Evolutionary conservation across 164 flowering plant species (phyloP), one percentile per base, ranked within the genome.

Genomic region (Piper longum): DNA sequence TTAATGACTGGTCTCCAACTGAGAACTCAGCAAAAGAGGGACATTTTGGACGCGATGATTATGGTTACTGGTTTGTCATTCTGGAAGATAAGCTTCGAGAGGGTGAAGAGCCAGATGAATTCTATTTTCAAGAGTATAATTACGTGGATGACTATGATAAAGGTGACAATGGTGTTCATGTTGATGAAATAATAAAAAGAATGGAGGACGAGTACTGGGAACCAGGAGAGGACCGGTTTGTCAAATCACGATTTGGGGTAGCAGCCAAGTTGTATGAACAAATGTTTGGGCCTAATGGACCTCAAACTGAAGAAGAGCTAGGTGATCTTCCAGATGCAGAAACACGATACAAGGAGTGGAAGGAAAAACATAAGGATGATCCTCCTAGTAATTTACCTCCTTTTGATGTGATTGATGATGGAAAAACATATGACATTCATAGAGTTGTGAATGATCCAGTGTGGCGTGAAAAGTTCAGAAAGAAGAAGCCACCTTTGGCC

Each of bases 231-330:
- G 96, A 88, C 58, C 77, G 86, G 12, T 85, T 61, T 64, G 14
- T 83, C 4, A 86, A 89, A 43, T 62, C 80, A 69, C 89, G 91
- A 48, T 86, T 64, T 69, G 89, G 85, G 72, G 71, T 75, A 8
- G 82, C 85, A 57, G 81, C 93, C 5, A 93, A 88, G 82, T 70
- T 93, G 66, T 93, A 85, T 78, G 98, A 89, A 75, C 79, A 88
- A 72, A 67, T 88, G 42, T 93, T 93, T 84, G 98, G 98, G 17
- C 98, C 97, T 67, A 88, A 93, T 77, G 96, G 98, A 43, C 96
- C 98, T 40, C 85, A 93, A 68, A 85, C 91, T 1, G 74, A 81
- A 66, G 96, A 89, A 68, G 96, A 93, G 71, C 62, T 93, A 69
- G 92, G 70, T 64, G 93, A 86, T 13, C 80, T 89, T 70, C 85